Evolutionary conservation across 1,139 yeast genomes (phyloP).

Genomic region (Geotrichum carabidarum): DNA sequence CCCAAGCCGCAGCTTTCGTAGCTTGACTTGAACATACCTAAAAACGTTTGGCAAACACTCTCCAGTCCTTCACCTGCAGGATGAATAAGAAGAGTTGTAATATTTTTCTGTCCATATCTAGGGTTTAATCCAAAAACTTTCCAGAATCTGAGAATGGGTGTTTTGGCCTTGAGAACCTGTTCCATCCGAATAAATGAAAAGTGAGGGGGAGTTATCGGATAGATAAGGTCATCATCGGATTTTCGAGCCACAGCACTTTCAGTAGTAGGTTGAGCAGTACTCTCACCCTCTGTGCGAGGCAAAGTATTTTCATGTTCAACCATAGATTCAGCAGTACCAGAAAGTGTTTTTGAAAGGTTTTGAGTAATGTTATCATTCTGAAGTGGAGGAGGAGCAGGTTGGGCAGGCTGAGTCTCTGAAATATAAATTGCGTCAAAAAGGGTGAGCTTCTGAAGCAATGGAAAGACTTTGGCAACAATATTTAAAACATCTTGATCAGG

Average conservation of each 20-base stretch:
- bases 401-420: conserved; percentile 5
- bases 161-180: conserved; percentile 33
- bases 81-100: conserved; percentile 31
- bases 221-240: conserved; percentile 9
- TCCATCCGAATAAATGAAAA: conserved; percentile 31
- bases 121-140: conserved; percentile 39
- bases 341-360: neutral
- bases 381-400: neutral
- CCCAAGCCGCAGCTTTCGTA: conserved; percentile 40
- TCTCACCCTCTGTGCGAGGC: neutral
- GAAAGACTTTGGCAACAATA: conserved; percentile 12
- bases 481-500: conserved; percentile 10
- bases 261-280: conserved; percentile 18
- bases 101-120: conserved; percentile 31
- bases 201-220: conserved; percentile 16
- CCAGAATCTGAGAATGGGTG: conserved; percentile 40
- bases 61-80: conserved; percentile 33
- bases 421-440: conserved; percentile 12
- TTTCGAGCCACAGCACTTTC: neutral
- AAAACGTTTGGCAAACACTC: conserved; percentile 28
- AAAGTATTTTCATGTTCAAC: neutral
- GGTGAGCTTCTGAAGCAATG: conserved; percentile 8
- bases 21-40: conserved; percentile 31
- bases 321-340: neutral
- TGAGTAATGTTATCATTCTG: neutral